Evolutionary conservation across 2,329 filamentous ascomycete genomes (phyloP).

Genomic region (Bipolaris sorokiniana): DNA sequence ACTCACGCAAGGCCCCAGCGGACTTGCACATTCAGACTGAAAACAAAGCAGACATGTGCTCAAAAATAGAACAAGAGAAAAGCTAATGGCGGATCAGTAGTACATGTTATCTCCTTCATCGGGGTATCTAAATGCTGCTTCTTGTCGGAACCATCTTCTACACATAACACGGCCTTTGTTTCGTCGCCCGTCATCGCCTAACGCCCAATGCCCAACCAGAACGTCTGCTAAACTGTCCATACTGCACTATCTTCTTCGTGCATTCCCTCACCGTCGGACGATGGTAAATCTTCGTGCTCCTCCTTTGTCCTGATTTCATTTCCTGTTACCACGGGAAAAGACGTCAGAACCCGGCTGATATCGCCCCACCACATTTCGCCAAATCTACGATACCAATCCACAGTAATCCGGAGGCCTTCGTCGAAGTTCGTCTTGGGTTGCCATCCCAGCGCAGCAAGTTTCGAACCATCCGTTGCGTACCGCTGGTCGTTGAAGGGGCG

Average conservation of each 20-base stretch:
- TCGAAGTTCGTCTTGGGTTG: constrained; percentile 45
- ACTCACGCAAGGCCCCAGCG: neutral
- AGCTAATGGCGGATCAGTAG: neutral
- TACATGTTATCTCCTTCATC: neutral
- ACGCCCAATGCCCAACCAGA: constrained; percentile 5
- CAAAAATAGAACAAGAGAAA: neutral
- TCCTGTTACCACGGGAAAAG: constrained; percentile 48
- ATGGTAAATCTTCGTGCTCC: constrained; percentile 47
- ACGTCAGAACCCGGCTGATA: constrained; percentile 47
- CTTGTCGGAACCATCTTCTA: neutral
- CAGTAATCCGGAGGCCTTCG: constrained; percentile 45
- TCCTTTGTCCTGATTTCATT: constrained; percentile 51
- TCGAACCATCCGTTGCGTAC: constrained; percentile 49
- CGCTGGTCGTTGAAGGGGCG: constrained; percentile 64
- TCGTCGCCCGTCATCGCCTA: neutral
- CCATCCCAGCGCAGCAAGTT: constrained; percentile 48
- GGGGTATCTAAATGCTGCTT: constrained; percentile 22
- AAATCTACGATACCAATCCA: constrained; percentile 49
- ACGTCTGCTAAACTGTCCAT: constrained; percentile 30
- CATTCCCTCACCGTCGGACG: constrained; percentile 37
- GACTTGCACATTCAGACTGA: neutral
- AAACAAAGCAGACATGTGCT: neutral
- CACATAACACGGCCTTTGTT: neutral
- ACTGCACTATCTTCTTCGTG: constrained; percentile 19
- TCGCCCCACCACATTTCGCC: constrained; percentile 52